phyloP scores from a whole-genome alignment of 352 stramenopile genomes.

The Plasmopara halstedii region DNA sequence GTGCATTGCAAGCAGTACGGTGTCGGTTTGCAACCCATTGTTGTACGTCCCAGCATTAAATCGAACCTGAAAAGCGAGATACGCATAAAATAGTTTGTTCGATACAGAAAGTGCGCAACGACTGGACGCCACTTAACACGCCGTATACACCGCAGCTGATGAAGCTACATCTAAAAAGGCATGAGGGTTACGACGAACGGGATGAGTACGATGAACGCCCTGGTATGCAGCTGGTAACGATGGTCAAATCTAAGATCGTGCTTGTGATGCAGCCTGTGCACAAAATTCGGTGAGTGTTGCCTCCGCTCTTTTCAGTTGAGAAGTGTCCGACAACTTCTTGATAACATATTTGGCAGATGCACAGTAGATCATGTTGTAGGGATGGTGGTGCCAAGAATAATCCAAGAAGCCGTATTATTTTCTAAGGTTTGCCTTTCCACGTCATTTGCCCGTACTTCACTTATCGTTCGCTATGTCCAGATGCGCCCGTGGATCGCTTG shows the following conservation, averaged over 20 bases:
- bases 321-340: slow-evolving; percentile 7
- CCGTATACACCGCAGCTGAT: slow-evolving; percentile 81
- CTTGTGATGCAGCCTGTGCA: slow-evolving; percentile 32
- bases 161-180: slow-evolving; percentile 61
- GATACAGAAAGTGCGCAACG: slow-evolving; percentile 52
- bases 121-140: slow-evolving; percentile 74
- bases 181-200: slow-evolving; percentile 46
- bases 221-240: slow-evolving; percentile 29
- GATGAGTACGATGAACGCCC: slow-evolving; percentile 21
- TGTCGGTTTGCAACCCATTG: slow-evolving; percentile 34
- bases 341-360: slow-evolving; percentile 13
- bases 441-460: too few species aligned
- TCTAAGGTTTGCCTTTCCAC: slow-evolving; percentile 18
- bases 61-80: not conserved
- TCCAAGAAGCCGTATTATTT: slow-evolving; percentile 38
- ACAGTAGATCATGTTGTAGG: slow-evolving; percentile 26
- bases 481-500: slow-evolving; percentile 50
- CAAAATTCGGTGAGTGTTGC: slow-evolving; percentile 36
- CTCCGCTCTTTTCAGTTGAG: not conserved
- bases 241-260: slow-evolving; percentile 36
- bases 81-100: too few species aligned
- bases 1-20: slow-evolving; percentile 38
- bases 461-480: slow-evolving; percentile 23
- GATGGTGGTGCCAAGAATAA: slow-evolving; percentile 27
- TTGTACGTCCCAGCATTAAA: slow-evolving; percentile 15